phyloP scores from a whole-genome alignment of 768 basidiomycete species.

The Naganishia antarctica region DNA sequence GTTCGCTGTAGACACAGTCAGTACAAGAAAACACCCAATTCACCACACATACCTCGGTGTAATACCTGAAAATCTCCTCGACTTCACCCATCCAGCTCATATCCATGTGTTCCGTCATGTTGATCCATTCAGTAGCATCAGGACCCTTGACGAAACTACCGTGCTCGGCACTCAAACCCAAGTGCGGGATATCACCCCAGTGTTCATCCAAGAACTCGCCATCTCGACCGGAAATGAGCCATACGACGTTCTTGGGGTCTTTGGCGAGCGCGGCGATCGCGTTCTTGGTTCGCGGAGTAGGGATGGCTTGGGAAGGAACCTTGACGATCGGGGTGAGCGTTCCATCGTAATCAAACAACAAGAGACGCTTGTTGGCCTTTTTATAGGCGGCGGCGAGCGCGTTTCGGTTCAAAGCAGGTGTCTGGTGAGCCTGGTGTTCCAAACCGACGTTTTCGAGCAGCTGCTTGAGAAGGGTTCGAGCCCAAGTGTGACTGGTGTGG shows the following conservation, averaged over 20 bases:
- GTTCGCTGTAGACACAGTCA: constrained; percentile 58
- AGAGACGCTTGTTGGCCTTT: constrained; percentile 70
- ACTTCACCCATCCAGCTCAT: constrained; percentile 98
- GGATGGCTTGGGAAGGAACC: constrained; percentile 78
- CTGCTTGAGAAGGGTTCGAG: constrained; percentile 79
- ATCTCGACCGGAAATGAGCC: constrained; percentile 96
- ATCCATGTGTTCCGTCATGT: constrained; percentile 85
- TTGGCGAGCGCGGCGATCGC: constrained; percentile 66
- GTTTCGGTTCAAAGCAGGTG: constrained; percentile 71
- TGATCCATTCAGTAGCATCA: constrained; percentile 66
- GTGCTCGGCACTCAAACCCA: constrained; percentile 94
- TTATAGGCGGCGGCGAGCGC: constrained; percentile 61
- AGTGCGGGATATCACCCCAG: constrained; percentile 70
- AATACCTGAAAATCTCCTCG: constrained; percentile 89
- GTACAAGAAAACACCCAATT: neutral
- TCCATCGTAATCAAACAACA: constrained; percentile 96
- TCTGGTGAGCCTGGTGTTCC: constrained; percentile 73
- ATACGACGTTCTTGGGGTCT: constrained; percentile 86
- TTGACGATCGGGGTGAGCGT: constrained; percentile 97
- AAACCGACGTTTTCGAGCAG: constrained; percentile 73
- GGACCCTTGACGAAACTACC: constrained; percentile 83
- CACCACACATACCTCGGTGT: constrained; percentile 65
- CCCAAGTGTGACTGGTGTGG: constrained; percentile 94
- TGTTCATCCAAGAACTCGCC: constrained; percentile 86
- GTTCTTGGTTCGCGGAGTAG: constrained; percentile 66